Conservation (phyloP, 768 basidiomycete species). For the Pleurotus platypus region DNA sequence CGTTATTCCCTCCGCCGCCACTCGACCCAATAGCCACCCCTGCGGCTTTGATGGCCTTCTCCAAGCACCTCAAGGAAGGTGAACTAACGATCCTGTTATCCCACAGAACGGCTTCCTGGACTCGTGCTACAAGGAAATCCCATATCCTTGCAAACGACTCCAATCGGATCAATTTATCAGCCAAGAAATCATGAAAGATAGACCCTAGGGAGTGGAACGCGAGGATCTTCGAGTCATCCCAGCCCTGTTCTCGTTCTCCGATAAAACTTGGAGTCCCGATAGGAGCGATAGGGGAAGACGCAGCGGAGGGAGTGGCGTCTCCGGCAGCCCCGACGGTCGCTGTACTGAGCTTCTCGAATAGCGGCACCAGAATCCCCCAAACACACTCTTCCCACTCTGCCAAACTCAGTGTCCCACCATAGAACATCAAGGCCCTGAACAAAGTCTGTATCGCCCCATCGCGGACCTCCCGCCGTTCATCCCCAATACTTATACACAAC, state of each 20-base stretch:
- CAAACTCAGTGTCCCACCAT: constrained; percentile 79
- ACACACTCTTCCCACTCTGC: constrained; percentile 89
- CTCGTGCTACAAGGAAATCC: constrained; percentile 67
- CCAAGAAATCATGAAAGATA: constrained; percentile 78
- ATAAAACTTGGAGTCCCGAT: constrained; percentile 6
- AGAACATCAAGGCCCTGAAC: constrained; percentile 90
- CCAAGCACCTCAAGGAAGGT: constrained; percentile 81
- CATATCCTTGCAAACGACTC: constrained; percentile 69
- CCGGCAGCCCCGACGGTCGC: constrained; percentile 45
- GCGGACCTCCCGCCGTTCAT: constrained; percentile 82
- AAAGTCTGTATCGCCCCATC: constrained; percentile 94
- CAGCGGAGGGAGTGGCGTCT: constrained; percentile 17
- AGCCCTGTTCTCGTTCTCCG: constrained; percentile 38
- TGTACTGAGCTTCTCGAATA: constrained; percentile 66
- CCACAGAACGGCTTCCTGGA: constrained; percentile 66
- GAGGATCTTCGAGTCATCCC: constrained; percentile 87
- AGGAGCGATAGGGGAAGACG: constrained; percentile 12
- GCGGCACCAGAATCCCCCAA: constrained; percentile 88
- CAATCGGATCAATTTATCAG: constrained; percentile 68
- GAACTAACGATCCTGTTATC: constrained; percentile 73
- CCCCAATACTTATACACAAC: constrained; percentile 54
- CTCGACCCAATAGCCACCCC: constrained; percentile 16
- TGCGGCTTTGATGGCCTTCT: constrained; percentile 69
- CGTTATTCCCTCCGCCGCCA: constrained; percentile 28
- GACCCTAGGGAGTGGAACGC: constrained; percentile 81